Conservation (phyloP, 2,329 filamentous ascomycete species). For the Elsinoe necatrix region DNA sequence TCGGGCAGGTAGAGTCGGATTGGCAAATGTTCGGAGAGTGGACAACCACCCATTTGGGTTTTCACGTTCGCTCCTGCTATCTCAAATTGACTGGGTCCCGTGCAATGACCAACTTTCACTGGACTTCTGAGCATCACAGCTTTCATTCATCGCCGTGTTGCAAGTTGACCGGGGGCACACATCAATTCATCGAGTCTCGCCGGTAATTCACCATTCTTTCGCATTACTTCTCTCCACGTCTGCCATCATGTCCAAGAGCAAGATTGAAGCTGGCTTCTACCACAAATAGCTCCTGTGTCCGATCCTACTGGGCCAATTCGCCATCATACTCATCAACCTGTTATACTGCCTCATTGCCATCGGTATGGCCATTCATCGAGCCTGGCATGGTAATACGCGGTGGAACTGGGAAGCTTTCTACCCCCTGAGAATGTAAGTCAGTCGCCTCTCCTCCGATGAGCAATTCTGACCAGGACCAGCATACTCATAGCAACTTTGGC, state of each 20-base stretch:
- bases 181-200: neutral
- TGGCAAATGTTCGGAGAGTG: too few species aligned
- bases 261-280: constrained; percentile 5
- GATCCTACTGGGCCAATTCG: neutral
- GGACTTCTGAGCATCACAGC: too few species aligned
- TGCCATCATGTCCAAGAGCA: neutral
- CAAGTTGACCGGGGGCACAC: neutral
- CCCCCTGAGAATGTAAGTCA: constrained; percentile 13
- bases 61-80: too few species aligned
- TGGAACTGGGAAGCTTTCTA: constrained; percentile 14
- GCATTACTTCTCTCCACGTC: neutral
- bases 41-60: too few species aligned
- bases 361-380: neutral
- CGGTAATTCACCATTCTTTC: neutral
- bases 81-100: too few species aligned
- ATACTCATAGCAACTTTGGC: neutral
- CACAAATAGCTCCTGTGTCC: constrained; percentile 10
- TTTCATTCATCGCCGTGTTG: neutral
- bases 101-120: too few species aligned
- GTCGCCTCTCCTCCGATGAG: neutral
- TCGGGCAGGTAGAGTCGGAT: too few species aligned
- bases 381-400: neutral
- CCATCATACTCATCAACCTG: neutral
- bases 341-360: neutral
- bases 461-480: neutral